These are phyloP conservation scores for Fusarium acutatum DNA, from an alignment of 2,329 filamentous ascomycete species.

Conservation along the genomic window DNA sequence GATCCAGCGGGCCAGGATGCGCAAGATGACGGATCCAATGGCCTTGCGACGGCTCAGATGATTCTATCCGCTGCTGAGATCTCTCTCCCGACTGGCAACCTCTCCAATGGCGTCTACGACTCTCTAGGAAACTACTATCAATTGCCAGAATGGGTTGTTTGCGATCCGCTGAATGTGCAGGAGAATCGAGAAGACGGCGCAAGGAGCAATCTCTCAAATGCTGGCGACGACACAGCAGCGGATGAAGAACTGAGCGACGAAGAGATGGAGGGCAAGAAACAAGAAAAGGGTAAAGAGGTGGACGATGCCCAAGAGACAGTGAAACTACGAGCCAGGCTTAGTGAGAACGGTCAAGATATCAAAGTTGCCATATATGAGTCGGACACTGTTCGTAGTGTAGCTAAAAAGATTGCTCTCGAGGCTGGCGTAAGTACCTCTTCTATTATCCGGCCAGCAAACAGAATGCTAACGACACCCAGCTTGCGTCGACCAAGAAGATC, in stretches of 20 bases:
- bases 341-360: constrained; percentile 73
- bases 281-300: constrained; percentile 69
- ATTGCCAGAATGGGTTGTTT: constrained; percentile 73
- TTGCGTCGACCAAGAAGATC: constrained; percentile 67
- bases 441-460: not conserved
- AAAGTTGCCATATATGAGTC: constrained; percentile 63
- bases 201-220: constrained; percentile 48
- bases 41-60: constrained; percentile 75
- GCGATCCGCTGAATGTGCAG: constrained; percentile 67
- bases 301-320: constrained; percentile 63
- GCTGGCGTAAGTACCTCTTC: constrained; percentile 62
- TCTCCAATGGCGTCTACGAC: constrained; percentile 78
- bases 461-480: constrained; percentile 51
- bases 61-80: constrained; percentile 82
- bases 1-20: constrained; percentile 55
- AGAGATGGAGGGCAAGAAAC: constrained; percentile 52
- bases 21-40: constrained; percentile 50
- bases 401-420: constrained; percentile 69
- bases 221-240: constrained; percentile 50
- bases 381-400: constrained; percentile 71
- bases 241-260: constrained; percentile 52
- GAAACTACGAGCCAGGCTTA: constrained; percentile 69
- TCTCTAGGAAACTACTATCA: constrained; percentile 74
- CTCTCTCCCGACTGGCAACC: constrained; percentile 76
- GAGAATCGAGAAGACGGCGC: constrained; percentile 46